Evolutionary conservation across 179 eudicot species (phyloP).

Genomic region (Corrigiola litoralis): DNA sequence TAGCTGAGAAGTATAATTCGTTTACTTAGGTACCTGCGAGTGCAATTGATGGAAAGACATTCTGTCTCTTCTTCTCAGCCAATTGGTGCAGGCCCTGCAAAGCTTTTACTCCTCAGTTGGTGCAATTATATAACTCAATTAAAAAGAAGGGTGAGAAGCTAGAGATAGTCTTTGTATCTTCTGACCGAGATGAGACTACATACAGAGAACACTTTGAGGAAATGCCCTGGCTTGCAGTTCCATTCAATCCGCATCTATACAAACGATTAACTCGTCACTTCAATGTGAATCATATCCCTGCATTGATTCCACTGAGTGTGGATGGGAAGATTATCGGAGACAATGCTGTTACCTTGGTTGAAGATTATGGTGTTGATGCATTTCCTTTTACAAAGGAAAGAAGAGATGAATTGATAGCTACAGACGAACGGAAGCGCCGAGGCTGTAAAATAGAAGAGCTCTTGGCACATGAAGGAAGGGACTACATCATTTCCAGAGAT

Average conservation of each 20-base stretch:
- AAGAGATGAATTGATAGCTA: constrained; percentile 37
- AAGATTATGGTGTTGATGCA: constrained; percentile 53
- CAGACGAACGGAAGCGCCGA: constrained; percentile 41
- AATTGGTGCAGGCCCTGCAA: constrained; percentile 56
- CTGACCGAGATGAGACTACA: constrained; percentile 39
- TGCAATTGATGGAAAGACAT: constrained; percentile 30
- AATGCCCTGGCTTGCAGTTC: constrained; percentile 63
- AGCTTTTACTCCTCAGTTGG: constrained; percentile 34
- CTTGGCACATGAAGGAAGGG: constrained; percentile 33
- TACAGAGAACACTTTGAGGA: constrained; percentile 36
- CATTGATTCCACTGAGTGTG: constrained; percentile 33
- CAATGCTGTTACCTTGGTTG: constrained; percentile 40
- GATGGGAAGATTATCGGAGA: constrained; percentile 32
- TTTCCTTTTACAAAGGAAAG: constrained; percentile 46
- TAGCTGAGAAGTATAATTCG: neutral
- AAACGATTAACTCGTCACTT: constrained; percentile 26
- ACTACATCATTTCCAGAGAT: constrained; percentile 32
- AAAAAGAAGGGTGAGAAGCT: constrained; percentile 30
- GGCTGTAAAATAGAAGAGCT: constrained; percentile 48
- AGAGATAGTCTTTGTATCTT: constrained; percentile 50
- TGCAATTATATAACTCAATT: constrained; percentile 34
- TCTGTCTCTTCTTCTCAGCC: constrained; percentile 52
- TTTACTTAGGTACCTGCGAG: constrained; percentile 33
- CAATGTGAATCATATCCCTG: constrained; percentile 42
- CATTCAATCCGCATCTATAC: constrained; percentile 26